phyloP scores from a whole-genome alignment of 106 monocot genomes.

The Dactylorhiza incarnata region DNA sequence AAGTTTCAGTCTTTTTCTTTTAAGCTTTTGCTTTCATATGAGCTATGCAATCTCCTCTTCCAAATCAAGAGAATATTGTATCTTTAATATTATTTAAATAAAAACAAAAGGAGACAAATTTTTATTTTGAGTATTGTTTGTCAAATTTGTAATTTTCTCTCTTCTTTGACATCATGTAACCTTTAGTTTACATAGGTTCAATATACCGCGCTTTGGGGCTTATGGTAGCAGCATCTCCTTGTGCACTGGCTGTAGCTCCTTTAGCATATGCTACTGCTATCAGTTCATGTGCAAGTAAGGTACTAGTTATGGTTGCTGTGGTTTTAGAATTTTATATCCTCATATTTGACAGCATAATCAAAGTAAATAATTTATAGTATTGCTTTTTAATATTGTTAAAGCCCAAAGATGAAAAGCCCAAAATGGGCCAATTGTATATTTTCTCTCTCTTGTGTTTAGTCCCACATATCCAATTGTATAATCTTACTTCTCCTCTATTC shows the following conservation, averaged over 20 bases:
- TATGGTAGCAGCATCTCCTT: constrained; percentile 99
- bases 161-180: neutral
- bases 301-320: constrained; percentile 21
- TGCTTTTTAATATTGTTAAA: neutral
- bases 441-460: too few species aligned
- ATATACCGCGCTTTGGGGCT: constrained; percentile 96
- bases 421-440: too few species aligned
- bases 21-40: neutral
- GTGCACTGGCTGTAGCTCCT: constrained; percentile 96
- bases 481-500: too few species aligned
- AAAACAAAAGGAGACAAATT: neutral
- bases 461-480: too few species aligned
- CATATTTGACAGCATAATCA: neutral
- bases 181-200: constrained; percentile 68
- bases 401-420: too few species aligned
- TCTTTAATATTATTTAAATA: neutral
- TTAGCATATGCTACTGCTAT: constrained; percentile 98
- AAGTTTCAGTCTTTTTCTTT: neutral
- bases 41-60: neutral
- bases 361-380: neutral
- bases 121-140: neutral
- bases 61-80: neutral
- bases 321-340: neutral
- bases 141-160: constrained; percentile 8
- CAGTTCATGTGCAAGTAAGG: constrained; percentile 95